Evolutionary conservation across 106 monocot species (phyloP), one percentile per base, ranked within the genome.

Genomic region (Acanthochlamys bracteata): DNA sequence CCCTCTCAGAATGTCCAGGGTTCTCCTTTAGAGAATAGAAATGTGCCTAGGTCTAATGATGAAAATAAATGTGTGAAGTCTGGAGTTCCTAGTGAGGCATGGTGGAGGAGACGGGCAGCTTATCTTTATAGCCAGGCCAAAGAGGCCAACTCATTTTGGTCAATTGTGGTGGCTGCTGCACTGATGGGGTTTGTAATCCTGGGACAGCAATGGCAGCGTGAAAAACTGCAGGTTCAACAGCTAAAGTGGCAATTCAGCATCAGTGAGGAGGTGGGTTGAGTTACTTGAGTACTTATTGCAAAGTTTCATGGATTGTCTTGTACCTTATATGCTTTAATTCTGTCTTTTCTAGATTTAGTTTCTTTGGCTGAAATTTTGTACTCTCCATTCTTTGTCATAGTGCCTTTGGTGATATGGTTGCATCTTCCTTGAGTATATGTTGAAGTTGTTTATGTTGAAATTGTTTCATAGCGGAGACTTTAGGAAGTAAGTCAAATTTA

Each of bases 121-220:
- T 89, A 74, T 40, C 61, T 89, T n/a, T 94, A 84, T 75, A 64
- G 52, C 20, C 86, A 86, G 52, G 89, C 83, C 42, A 94, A 89
- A 71, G 83, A 94, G 56, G 73, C 79, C 21, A 79, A 84, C 61
- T 63, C 86, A 74, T 78, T 81, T 73, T 94, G 93, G 93, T 89
- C 93, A 33, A 69, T 94, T 25, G 61, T 76, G 66, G 82, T 89
- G 20, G 89, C 89, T 75, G 84, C 93, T 54, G 79, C 89, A 24
- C 55, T 94, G 23, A 79, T 89, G 61, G 93, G 93, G 0, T 52
- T 94, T 70, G 84, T 90, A 23, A 79, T 94, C 56, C 64, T 94
- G 45, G 89, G 93, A 27, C 73, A 74, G 15, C 73, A 67, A 57
- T 89, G 89, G 86, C 83, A 80, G 59, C 74, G 66, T 20, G 89